Base-by-base conservation (phyloP, 2,329 filamentous ascomycete genomes). In the Neocucurbitaria cava region DNA sequence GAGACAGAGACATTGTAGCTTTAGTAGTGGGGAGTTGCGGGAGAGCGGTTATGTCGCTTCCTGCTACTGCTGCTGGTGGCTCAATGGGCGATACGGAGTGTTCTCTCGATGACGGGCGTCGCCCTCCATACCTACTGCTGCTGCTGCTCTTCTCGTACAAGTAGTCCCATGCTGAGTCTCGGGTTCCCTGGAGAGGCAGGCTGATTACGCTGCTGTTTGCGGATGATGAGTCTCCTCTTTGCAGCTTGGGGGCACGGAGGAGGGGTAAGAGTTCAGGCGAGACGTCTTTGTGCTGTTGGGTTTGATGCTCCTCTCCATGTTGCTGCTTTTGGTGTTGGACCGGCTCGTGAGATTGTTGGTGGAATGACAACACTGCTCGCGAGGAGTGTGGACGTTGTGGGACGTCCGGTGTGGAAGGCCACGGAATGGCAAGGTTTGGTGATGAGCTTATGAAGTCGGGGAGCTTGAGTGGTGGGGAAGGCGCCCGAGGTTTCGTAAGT, bases 131-230 rank as follows among this genome's bases (percentile, higher is more conserved):
- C 18, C 18, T n/a, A n/a, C n/a, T n/a, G n/a, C n/a, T n/a, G n/a
- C n/a, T n/a, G 36, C 36, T 40, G 45, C 58, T 47, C 54, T 62
- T 6, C 40, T 58, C 17, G 46, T 57, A 49, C 59, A 61, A 15
- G 49, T 61, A 57, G 46, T 58, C 39, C 67, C 66, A 45, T 49
- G 65, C 28, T 20, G 46, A 20, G 36, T 63, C 49, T 35, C 54
- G 58, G 3, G 56, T 48, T 10, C 66, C 67, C 31, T 66, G 61
- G 2, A 70, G 54, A 0, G 71, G 70, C 3, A 73, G 61, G 15
- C 56, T 64, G 2, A 65, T 54, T 2, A 62, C 54, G 54, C 59
- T 65, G 50, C 60, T 65, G 26, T 47, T 58, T 30, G 49, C 36
- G n/a, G n/a, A n/a, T n/a, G n/a, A n/a, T 24, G 52, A 49, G 18